Conservation (phyloP, 163 green algal genomes). For the Coccomyxa subellipsoidea region DNA sequence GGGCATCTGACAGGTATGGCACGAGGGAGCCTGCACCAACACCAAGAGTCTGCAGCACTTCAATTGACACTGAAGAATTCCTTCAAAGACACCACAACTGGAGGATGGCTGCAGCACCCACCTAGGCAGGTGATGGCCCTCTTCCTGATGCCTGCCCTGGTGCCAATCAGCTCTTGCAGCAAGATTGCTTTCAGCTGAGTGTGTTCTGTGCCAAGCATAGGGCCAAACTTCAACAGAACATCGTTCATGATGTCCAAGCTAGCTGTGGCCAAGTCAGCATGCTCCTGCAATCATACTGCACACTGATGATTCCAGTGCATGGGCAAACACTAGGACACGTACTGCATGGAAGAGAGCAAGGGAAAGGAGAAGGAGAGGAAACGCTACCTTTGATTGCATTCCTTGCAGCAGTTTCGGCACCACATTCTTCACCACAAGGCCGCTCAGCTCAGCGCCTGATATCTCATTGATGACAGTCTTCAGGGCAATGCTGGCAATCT, state of each 20-base stretch:
- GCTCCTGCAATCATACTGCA: conserved; percentile 6
- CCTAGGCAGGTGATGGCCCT: conserved; percentile 76
- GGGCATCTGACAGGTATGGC: conserved; percentile 36
- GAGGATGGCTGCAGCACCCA: conserved; percentile 19
- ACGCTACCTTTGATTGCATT: conserved; percentile 19
- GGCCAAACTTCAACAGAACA: conserved; percentile 66
- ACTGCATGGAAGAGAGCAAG: too few species aligned
- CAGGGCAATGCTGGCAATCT: conserved; percentile 83
- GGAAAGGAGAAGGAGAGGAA: too few species aligned
- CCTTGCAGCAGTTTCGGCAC: conserved; percentile 61
- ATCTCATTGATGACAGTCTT: conserved; percentile 83
- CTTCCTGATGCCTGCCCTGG: conserved; percentile 58
- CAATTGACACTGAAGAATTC: too few species aligned
- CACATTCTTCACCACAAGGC: conserved; percentile 37
- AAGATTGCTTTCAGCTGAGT: conserved; percentile 52
- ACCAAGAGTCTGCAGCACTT: too few species aligned
- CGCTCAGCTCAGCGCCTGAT: conserved; percentile 10
- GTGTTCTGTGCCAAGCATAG: conserved; percentile 50
- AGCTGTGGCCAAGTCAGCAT: conserved; percentile 8
- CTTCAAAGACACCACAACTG: neutral
- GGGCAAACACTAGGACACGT: neutral
- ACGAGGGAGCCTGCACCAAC: conserved; percentile 37
- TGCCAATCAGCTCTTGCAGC: conserved; percentile 63
- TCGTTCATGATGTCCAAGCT: conserved; percentile 80
- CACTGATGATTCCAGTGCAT: neutral